Evolutionary conservation across 1,284 basidiomycete species (phyloP), one percentile per base, ranked within the genome.

Genomic region (Boletellus deceptivus): DNA sequence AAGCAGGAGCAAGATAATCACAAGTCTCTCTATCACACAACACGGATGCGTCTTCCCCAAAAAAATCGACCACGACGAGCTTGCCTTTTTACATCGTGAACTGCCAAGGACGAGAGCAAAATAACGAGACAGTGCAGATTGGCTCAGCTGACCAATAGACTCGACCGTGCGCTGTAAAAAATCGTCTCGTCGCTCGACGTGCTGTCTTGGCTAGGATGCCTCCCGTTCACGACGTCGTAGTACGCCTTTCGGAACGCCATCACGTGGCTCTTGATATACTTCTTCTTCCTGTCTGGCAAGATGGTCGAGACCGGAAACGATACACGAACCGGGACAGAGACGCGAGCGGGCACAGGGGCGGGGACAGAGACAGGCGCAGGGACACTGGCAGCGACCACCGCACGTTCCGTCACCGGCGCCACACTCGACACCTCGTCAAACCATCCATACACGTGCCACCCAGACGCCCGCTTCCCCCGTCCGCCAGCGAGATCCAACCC

Each of bases 391-490:
- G 37, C 33, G 11, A 34, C 35, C 17, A 38, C 22, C 1, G 29
- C 16, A 0, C 16, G 4, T 3, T 38, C 44, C 3, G 52, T 41
- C 33, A 14, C 14, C 33, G 33, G 33, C 16, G 9, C 56, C 1
- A 27, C 14, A 2, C 56, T 1, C 13, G 7, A 31, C 17, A 64
- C 62, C 2, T 63, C 46, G 6, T 66, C 65, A 14, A 70, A 67
- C 65, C 65, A 70, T 39, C 63, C 65, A 29, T 61, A 70, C 10
- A 57, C 55, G 22, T 67, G 58, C 65, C 68, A 70, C 7, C 68
- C 65, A 16, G 65, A 67, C 6, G 61, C 65, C 18, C 65, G 65
- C 45, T 69, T 69, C 10, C 65, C 65, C 17, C 62, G 43, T 2
- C 64, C 64, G 10, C 67, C 55, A 1, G 49, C 63, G 7, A 70